A percentile compares a stretch with the other conserved stretches of the same genome.
These are phyloP conservation scores for Coemansia sp. DNA, from an alignment of 192 early-diverging fungal genomes.

Conservation along the genomic window DNA sequence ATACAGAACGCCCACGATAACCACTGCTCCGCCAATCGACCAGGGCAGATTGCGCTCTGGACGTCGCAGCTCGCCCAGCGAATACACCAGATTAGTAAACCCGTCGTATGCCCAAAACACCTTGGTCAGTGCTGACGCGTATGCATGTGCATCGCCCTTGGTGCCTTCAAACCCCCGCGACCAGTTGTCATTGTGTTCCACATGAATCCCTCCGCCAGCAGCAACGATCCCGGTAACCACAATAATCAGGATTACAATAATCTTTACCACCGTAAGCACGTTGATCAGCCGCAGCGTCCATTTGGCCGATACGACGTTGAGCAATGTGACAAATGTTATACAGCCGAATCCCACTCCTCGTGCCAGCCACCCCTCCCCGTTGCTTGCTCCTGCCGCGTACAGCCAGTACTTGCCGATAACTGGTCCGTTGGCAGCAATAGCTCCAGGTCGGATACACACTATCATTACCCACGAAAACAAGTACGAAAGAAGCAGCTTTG, in stretches of 20 bases:
- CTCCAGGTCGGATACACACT: constrained; percentile 56
- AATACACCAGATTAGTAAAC: constrained; percentile 78
- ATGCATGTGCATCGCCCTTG: constrained; percentile 46
- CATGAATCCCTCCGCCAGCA: constrained; percentile 54
- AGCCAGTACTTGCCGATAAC: constrained; percentile 58
- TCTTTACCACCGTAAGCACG: constrained; percentile 69
- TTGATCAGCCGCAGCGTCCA: constrained; percentile 70
- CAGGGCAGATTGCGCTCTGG: constrained; percentile 77
- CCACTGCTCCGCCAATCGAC: constrained; percentile 74
- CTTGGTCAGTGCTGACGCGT: constrained; percentile 54
- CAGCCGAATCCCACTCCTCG: constrained; percentile 59
- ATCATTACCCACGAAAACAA: constrained; percentile 57
- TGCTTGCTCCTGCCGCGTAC: constrained; percentile 41
- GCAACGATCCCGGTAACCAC: constrained; percentile 66
- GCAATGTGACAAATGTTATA: constrained; percentile 59
- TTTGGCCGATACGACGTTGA: constrained; percentile 65
- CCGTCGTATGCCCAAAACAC: constrained; percentile 61
- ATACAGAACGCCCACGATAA: constrained; percentile 70
- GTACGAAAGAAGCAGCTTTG: constrained; percentile 52
- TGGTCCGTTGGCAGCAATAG: constrained; percentile 53
- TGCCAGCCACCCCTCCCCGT: constrained; percentile 45
- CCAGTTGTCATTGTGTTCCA: constrained; percentile 47
- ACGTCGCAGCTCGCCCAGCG: constrained; percentile 79
- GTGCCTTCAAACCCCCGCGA: constrained; percentile 64
- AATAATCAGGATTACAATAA: constrained; percentile 65